Conservation (phyloP, 345 rosid species). For the Pseudoturritis turrita region DNA sequence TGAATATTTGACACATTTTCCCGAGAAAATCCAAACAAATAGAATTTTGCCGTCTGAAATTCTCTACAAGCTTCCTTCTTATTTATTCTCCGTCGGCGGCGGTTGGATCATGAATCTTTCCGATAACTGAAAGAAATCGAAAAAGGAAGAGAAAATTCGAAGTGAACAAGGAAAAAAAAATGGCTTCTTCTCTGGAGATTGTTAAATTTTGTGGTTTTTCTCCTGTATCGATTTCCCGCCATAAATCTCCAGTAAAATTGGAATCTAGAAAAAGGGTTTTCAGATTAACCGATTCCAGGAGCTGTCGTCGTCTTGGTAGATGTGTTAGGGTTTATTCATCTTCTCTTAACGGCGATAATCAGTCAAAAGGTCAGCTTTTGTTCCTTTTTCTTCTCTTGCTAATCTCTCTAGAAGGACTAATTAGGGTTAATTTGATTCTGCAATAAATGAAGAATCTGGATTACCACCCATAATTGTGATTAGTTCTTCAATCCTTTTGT, state of each 20-base stretch:
- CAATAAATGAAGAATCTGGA: not conserved
- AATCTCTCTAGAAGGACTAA: not conserved
- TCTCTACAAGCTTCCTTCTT: not conserved
- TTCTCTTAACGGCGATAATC: constrained; percentile 48
- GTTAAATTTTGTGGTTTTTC: constrained; percentile 43
- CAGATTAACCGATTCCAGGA: constrained; percentile 24
- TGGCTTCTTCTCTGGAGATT: constrained; percentile 33
- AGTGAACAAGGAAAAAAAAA: not conserved
- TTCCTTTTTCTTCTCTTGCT: not conserved
- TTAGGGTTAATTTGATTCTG: not conserved
- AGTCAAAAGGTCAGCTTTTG: constrained; percentile 50
- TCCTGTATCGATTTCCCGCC: constrained; percentile 48
- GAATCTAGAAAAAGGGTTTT: constrained; percentile 32
- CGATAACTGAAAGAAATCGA: constrained; percentile 2
- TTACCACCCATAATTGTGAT: not conserved
- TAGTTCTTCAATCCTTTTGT: not conserved
- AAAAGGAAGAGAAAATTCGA: not conserved
- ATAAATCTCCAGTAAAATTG: constrained; percentile 34
- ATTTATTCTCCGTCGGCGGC: not conserved
- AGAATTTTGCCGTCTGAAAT: not conserved
- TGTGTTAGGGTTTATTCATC: constrained; percentile 44
- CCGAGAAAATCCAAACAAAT: constrained; percentile 9
- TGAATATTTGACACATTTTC: not conserved
- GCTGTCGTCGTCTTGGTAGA: constrained; percentile 15
- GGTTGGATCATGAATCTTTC: constrained; percentile 22